Evolutionary conservation across 2,329 filamentous ascomycete species (phyloP), one percentile per base, ranked within the genome.

Genomic region (Pseudogymnoascus sp.): DNA sequence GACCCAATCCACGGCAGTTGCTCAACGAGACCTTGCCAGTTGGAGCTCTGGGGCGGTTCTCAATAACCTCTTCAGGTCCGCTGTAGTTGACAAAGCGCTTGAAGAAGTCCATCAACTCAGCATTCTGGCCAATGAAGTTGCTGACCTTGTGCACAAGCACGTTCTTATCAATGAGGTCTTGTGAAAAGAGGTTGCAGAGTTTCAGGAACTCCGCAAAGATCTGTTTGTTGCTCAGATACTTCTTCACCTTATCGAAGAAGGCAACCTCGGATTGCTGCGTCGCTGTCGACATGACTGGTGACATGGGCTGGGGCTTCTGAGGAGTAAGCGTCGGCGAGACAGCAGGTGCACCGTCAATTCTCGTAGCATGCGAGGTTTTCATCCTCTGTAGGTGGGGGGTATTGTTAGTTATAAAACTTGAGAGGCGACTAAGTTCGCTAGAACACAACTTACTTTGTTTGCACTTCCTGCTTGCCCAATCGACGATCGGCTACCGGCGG

Each of bases 161-260:
- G 63, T 89, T 86, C 62, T 88, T 88, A 70, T 96, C 91, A 64
- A 99, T 95, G 58, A 99, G 82, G 67, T 95, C 92, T 68, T 96
- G 90, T 20, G 89, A 94, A 76, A 91, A 99, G 30, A 99, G 81
- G 68, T 97, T 99, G 78, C 93, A 94, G 6, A 99, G 84, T 77
- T 99, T 99, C 65, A 99, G 76, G 74, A 99, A 99, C 73, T 99
- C 94, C 68, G 90, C 92, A 82, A 96, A 95, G 2, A 88, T 88
- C 61, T 90, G 89, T 72, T 96, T 89, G 73, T 97, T 97, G 64
- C 88, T 87, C 62, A 99, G 90, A 69, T 88, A 93, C 75, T 99
- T 99, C 81, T 97, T 97, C 15, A 94, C 91, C 6, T 91, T 87
- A 64, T 99, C 94, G 68, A 99, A 99, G 75, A 97, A 97, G 1